Conservation (phyloP, 495 filamentous ascomycete genomes). For the Penicillium canescens region DNA sequence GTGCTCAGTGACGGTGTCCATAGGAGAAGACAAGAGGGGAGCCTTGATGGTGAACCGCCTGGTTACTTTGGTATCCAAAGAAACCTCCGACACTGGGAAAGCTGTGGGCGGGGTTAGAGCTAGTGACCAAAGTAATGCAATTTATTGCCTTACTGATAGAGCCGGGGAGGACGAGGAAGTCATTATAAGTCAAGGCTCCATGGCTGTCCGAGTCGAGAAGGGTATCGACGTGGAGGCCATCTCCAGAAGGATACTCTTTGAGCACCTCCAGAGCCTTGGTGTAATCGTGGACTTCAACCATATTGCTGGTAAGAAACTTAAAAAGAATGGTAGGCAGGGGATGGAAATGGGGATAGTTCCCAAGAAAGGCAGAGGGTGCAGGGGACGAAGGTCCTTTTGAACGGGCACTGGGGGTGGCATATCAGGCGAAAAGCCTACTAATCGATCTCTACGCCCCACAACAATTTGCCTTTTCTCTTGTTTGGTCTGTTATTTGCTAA, state of each 20-base stretch:
- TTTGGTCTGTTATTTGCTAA: no score
- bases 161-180: constrained; percentile 69
- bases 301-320: no score
- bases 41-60: constrained; percentile 93
- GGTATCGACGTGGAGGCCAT: constrained; percentile 82
- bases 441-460: no score
- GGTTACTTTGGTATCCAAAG: constrained; percentile 86
- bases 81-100: constrained; percentile 89
- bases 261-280: constrained; percentile 76
- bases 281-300: constrained; percentile 52
- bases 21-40: constrained; percentile 93
- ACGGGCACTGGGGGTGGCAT: no score
- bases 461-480: no score
- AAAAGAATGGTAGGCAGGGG: no score
- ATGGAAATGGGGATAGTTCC: no score
- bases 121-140: no score
- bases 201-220: constrained; percentile 83
- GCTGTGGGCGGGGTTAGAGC: constrained; percentile 33
- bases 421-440: no score
- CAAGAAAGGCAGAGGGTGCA: no score
- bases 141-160: constrained; percentile 56
- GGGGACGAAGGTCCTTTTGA: no score
- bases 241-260: constrained; percentile 65
- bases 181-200: constrained; percentile 87
- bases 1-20: constrained; percentile 99